Conservation (phyloP, 768 basidiomycete genomes). For the Boletus eberwhitei region DNA sequence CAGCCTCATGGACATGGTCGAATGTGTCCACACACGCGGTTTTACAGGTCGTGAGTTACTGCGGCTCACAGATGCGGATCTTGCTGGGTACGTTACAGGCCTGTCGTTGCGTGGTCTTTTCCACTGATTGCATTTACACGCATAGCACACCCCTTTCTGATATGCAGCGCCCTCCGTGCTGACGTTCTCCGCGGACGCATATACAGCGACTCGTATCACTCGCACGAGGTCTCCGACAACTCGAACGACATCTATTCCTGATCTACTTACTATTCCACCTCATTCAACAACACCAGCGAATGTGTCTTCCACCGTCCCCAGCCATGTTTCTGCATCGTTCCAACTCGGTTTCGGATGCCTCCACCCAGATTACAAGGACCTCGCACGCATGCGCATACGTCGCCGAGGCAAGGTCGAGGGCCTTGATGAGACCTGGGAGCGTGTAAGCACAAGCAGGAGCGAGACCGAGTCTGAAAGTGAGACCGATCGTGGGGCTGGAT, state of each 20-base stretch:
- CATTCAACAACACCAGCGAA: conserved; percentile 19
- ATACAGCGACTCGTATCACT: conserved; percentile 38
- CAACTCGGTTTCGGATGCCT: conserved; percentile 23
- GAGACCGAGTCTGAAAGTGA: no score
- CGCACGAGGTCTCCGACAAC: conserved; percentile 22
- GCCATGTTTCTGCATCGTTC: conserved; percentile 22
- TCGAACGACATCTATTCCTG: conserved; percentile 14
- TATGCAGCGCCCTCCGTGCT: conserved; percentile 45
- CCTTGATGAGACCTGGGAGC: conserved; percentile 35
- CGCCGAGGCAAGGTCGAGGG: conserved; percentile 31
- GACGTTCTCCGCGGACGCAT: conserved; percentile 56
- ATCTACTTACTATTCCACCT: conserved; percentile 13
- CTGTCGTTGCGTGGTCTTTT: background rate
- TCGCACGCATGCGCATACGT: conserved; percentile 27
- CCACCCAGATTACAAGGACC: conserved; percentile 24
- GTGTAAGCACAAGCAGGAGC: conserved; percentile 24
- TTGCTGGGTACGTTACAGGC: conserved; percentile 46
- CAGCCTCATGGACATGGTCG: conserved; percentile 44
- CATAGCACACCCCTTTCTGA: conserved; percentile 23
- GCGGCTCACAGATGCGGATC: conserved; percentile 57
- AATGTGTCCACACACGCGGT: conserved; percentile 46
- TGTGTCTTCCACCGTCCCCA: conserved; percentile 10
- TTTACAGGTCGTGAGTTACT: conserved; percentile 60
- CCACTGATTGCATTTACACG: conserved; percentile 1
- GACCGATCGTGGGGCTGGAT: conserved; percentile 99